A percentile compares a stretch with the other conserved stretches of the same genome.
These are phyloP conservation scores for Trebouxiophyceae sp. DNA, from an alignment of 163 green algal genomes.

Conservation along the genomic window DNA sequence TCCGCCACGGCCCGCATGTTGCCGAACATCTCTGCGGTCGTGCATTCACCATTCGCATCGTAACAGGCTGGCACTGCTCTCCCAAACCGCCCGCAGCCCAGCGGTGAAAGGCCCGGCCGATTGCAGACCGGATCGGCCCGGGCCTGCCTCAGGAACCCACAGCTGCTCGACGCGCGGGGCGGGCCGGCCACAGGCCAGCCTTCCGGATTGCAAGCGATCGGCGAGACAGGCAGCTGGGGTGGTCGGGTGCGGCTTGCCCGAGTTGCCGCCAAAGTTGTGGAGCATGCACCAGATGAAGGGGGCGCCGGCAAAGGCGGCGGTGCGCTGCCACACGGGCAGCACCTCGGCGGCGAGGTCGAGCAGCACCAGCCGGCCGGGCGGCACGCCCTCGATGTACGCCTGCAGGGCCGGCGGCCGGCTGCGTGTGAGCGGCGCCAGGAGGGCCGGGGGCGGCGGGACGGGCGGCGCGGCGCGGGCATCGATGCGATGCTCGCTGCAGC, in stretches of 20 bases:
- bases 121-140: too few species aligned
- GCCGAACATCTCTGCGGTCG: slow-evolving; percentile 32
- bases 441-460: too few species aligned
- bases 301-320: slow-evolving; percentile 21
- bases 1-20: slow-evolving; percentile 7
- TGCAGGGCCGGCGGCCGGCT: too few species aligned
- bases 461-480: too few species aligned
- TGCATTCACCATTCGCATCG: too few species aligned
- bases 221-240: neutral
- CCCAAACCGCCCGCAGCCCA: too few species aligned
- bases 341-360: slow-evolving; percentile 44
- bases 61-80: too few species aligned
- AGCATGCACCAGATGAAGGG: slow-evolving; percentile 47
- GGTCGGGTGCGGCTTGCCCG: neutral
- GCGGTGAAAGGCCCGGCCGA: too few species aligned
- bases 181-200: neutral
- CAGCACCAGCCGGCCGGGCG: slow-evolving; percentile 26
- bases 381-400: slow-evolving; percentile 24
- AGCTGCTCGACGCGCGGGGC: neutral
- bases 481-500: too few species aligned
- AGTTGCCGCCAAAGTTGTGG: slow-evolving; percentile 49
- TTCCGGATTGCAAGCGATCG: too few species aligned
- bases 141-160: neutral
- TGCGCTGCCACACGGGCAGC: slow-evolving; percentile 33
- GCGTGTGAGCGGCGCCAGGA: too few species aligned